A percentile compares a stretch with the other conserved stretches of the same genome.
These are phyloP conservation scores for Globisporangium canariense DNA, from an alignment of 352 stramenopile species.

Conservation along the genomic window DNA sequence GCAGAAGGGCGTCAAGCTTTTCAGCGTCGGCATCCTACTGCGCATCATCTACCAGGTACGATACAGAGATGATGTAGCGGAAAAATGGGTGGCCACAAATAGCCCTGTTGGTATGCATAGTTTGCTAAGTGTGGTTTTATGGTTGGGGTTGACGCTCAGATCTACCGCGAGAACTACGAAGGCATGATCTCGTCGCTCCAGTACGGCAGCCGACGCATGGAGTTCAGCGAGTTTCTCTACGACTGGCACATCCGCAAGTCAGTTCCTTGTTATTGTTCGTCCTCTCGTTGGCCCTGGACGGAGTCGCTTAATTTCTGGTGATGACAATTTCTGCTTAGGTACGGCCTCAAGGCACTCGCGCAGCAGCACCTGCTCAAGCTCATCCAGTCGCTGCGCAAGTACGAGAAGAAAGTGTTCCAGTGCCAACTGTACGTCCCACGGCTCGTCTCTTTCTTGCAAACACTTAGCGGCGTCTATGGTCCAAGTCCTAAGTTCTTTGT, in stretches of 20 bases:
- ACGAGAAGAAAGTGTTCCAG: conserved; percentile 62
- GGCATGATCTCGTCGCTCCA: conserved; percentile 57
- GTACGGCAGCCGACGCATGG: conserved; percentile 68
- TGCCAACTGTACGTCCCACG: conserved; percentile 47
- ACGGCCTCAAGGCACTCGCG: conserved; percentile 67
- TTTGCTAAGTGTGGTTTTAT: background rate
- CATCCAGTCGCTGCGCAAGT: conserved; percentile 73
- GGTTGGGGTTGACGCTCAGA: conserved; percentile 17
- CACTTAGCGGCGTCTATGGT: background rate
- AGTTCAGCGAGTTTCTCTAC: conserved; percentile 83
- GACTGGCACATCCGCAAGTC: conserved; percentile 84
- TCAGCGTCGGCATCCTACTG: conserved; percentile 55
- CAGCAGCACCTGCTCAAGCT: conserved; percentile 76
- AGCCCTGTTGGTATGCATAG: background rate
- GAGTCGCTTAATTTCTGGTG: background rate
- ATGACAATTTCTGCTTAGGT: conserved; percentile 17
- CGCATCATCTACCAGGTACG: conserved; percentile 53
- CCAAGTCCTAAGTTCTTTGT: background rate
- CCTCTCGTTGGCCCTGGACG: background rate
- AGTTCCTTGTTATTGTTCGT: background rate
- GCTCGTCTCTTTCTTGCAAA: background rate
- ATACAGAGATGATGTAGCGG: too few relatives aligned
- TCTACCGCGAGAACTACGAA: conserved; percentile 78
- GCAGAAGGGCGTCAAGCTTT: conserved; percentile 54
- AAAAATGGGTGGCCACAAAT: background rate